Base-by-base conservation (phyloP, 495 filamentous ascomycete genomes). In the Daldinia grandis region DNA sequence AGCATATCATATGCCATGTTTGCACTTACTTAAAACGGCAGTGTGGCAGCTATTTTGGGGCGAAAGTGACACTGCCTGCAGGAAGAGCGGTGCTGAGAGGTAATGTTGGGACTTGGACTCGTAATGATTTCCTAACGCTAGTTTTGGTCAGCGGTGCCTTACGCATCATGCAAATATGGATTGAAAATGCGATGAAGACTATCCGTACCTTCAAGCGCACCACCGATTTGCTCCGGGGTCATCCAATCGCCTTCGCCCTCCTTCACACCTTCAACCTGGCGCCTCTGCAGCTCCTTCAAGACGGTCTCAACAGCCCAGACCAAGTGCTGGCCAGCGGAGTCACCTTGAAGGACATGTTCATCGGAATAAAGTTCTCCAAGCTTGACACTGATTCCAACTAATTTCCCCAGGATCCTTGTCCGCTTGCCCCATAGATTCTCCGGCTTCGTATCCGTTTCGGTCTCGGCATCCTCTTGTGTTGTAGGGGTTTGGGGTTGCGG, bases 31-130 rank as follows among this genome's bases (percentile, higher is more conserved):
- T 58, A 98, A 80, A 17, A 91, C 84, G 49, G 93, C 92, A 30
- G 90, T 87, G 68, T 87, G 86, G 56, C 86, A 87, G 38, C 78
- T 84, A n/a, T 81, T 75, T 3, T 72, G 64, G 10, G 78, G 73
- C 74, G 92, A 96, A 25, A 95, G 75, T 30, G 88, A 81, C 42
- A 97, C 81, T 2, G 94, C 91, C 68, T 94, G 94, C 68, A 98
- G 85, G 76, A 92, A 97, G 37, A 98, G 82, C n/a, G 95, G 94
- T 28, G 92, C 85, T 15, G 95, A 91, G 7, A 97, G 88, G 63
- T 92, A 91, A 68, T 91, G 86, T 64, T 89, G 86, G 56, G 89
- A 82, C 71, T 87, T 88, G 49, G 81, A 80, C 64, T 88, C 86
- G 79, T 97, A 98, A 68, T 87, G 87, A 28, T 87, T 81, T 19